Base-by-base conservation (phyloP, 169 alveolate species). In the Eimeria maxima region DNA sequence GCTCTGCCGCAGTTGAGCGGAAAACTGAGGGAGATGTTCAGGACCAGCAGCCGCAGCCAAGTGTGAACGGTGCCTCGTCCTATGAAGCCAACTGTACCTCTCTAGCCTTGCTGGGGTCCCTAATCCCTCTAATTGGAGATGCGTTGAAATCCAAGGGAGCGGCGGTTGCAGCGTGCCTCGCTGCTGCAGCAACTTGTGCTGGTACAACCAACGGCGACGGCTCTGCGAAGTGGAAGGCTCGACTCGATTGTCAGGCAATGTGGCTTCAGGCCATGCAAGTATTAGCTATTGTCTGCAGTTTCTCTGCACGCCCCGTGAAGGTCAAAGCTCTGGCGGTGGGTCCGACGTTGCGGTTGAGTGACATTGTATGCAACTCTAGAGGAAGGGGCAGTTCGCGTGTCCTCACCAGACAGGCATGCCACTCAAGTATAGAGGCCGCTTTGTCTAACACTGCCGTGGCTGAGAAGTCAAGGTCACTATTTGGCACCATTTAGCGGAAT, bases 261-360 rank as follows among this genome's bases (percentile, higher is more conserved):
- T 94, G 96, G 96, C 71, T 94, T 29, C 86, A 86, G 90, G 78
- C 88, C 42, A 83, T 88, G 63, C 96, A 94, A 88, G 95, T 80
- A 22, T 50, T 94, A n/a, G 96, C 96, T 2, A 86, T 94, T 53
- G 65, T 60, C 67, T 94, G 96, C 91, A 81, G 94, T 86, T 83
- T 94, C 55, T 90, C 92, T 8, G 94, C 88, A 67, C 90, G 90
- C 16, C 90, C 95, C 24, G 96, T 94, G 73, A 90, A 90, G 27
- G 91, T 94, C 44, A 83, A 94, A 53, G 96, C 96, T 4, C 29
- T 83, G n/a, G 91, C 91, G 69, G 91, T 83, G 67, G 76, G 91
- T 24, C 45, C 67, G 42, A 47, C 45, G 10, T 50, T 1, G 24
- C 88, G 27, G 22, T 1, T 76, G 42, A 29, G 33, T 33, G 86